A percentile compares a stretch with the other conserved stretches of the same genome.
Evolutionary conservation across 495 filamentous ascomycete species (phyloP).

Genomic region (Aspergillus sclerotiicarbonarius): DNA sequence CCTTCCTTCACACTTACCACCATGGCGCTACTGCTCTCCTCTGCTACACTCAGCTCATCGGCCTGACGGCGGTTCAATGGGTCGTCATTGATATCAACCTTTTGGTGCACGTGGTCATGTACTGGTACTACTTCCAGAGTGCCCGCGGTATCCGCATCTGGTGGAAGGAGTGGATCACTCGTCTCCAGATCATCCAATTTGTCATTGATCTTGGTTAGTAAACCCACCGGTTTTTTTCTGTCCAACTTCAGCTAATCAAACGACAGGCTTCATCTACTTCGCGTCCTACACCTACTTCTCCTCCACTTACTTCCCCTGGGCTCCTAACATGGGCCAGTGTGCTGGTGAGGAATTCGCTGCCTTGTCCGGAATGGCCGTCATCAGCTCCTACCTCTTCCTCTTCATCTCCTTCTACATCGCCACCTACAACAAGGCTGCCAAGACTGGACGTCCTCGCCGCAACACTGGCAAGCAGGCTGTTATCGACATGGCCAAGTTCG

Average conservation of each 20-base stretch:
- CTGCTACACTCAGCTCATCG: conserved; percentile 71
- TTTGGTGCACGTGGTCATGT: conserved; percentile 68
- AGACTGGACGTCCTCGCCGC: conserved; percentile 52
- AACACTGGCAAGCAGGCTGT: conserved; percentile 52
- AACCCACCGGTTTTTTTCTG: neutral
- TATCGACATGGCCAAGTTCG: conserved; percentile 55
- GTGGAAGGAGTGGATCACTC: conserved; percentile 62
- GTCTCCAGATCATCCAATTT: conserved; percentile 58
- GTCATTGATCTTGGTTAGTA: conserved; percentile 56
- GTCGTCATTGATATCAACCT: conserved; percentile 67
- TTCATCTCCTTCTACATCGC: conserved; percentile 99
- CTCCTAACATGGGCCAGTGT: conserved; percentile 80
- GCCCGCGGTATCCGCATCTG: conserved; percentile 57
- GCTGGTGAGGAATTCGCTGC: conserved; percentile 98
- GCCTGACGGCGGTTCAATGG: conserved; percentile 67
- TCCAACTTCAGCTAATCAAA: conserved; percentile 12
- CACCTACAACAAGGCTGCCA: conserved; percentile 88
- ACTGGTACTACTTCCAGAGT: conserved; percentile 65
- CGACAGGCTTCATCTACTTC: conserved; percentile 83
- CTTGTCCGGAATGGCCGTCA: conserved; percentile 85
- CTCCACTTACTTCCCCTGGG: conserved; percentile 81
- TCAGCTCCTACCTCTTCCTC: conserved; percentile 90
- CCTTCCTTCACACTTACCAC: conserved; percentile 75
- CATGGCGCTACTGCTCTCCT: conserved; percentile 69
- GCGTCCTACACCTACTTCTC: conserved; percentile 95